These are phyloP conservation scores for Geoglossum cookeanum DNA, from an alignment of 2,329 filamentous ascomycete genomes.

Conservation along the genomic window DNA sequence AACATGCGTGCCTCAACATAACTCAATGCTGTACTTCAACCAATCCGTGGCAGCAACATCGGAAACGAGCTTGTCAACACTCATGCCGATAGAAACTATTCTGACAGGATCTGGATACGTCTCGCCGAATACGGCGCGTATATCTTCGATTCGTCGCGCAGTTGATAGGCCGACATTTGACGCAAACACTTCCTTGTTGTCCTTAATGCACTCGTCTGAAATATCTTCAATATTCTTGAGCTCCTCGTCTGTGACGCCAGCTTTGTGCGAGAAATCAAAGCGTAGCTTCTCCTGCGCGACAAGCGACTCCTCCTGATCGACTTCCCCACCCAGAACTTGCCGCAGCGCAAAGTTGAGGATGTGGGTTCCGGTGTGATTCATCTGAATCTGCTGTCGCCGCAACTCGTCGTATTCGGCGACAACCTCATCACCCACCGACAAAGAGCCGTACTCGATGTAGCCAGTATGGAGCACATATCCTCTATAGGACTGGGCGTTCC, in stretches of 20 bases:
- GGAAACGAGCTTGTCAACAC: too few species aligned
- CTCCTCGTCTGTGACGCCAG: constrained; percentile 54
- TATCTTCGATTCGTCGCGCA: too few species aligned
- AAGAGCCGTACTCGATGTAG: constrained; percentile 66
- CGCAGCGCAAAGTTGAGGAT: constrained; percentile 86
- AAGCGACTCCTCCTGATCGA: constrained; percentile 89
- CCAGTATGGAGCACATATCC: constrained; percentile 94
- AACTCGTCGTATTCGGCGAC: constrained; percentile 82
- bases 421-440: constrained; percentile 64
- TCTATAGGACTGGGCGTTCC: constrained; percentile 80
- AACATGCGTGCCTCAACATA: too few species aligned
- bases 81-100: too few species aligned
- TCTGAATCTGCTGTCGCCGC: constrained; percentile 75
- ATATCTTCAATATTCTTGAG: constrained; percentile 74
- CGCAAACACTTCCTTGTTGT: too few species aligned
- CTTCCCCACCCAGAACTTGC: constrained; percentile 78
- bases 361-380: constrained; percentile 95
- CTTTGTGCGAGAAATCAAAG: constrained; percentile 97
- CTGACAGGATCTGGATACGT: too few species aligned
- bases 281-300: constrained; percentile 90
- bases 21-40: too few species aligned
- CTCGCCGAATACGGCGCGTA: too few species aligned
- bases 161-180: too few species aligned
- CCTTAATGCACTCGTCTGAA: too few species aligned
- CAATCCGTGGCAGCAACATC: too few species aligned